A percentile compares a stretch with the other conserved stretches of the same genome.
These are phyloP conservation scores for Closterium sp. DNA, from an alignment of 139 green algal genomes.

Conservation along the genomic window DNA sequence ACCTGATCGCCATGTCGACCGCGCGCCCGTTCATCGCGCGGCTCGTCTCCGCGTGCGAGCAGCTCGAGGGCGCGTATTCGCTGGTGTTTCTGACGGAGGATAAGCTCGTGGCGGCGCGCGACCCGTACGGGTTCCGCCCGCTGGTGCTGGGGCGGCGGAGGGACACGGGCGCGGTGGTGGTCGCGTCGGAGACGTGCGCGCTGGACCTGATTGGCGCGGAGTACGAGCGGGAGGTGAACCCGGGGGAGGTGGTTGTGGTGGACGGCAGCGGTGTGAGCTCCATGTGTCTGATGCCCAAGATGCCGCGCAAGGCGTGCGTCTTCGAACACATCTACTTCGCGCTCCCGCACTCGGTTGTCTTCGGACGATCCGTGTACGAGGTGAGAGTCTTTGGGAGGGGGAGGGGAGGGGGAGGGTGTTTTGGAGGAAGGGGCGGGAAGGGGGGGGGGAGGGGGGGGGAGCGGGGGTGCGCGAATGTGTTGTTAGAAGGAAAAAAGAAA, in stretches of 20 bases:
- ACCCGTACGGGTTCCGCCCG: slow-evolving; percentile 90
- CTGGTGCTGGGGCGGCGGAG: slow-evolving; percentile 81
- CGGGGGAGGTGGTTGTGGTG: slow-evolving; percentile 95
- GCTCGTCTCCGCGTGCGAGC: slow-evolving; percentile 61
- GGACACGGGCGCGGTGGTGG: slow-evolving; percentile 56
- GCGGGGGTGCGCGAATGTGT: too few relatives aligned
- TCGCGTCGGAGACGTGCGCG: slow-evolving; percentile 94
- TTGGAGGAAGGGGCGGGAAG: too few relatives aligned
- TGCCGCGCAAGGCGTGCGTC: slow-evolving; percentile 81
- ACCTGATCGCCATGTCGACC: slow-evolving; percentile 67
- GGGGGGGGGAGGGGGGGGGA: too few relatives aligned
- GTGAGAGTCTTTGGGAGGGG: neutral
- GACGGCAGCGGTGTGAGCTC: slow-evolving; percentile 73
- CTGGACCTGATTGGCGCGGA: slow-evolving; percentile 95
- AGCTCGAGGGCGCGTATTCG: slow-evolving; percentile 87
- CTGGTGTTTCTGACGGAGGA: slow-evolving; percentile 89
- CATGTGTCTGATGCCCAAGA: slow-evolving; percentile 59
- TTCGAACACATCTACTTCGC: slow-evolving; percentile 99
- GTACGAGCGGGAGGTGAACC: slow-evolving; percentile 77
- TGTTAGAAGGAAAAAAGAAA: too few relatives aligned
- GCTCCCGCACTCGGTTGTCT: slow-evolving; percentile 81
- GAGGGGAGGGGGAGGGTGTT: neutral
- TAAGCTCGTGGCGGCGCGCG: slow-evolving; percentile 92
- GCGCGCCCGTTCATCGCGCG: slow-evolving; percentile 44
- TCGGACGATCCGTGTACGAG: slow-evolving; percentile 96